Evolutionary conservation across 106 monocot species (phyloP).

Genomic region (Agapanthus africanus): DNA sequence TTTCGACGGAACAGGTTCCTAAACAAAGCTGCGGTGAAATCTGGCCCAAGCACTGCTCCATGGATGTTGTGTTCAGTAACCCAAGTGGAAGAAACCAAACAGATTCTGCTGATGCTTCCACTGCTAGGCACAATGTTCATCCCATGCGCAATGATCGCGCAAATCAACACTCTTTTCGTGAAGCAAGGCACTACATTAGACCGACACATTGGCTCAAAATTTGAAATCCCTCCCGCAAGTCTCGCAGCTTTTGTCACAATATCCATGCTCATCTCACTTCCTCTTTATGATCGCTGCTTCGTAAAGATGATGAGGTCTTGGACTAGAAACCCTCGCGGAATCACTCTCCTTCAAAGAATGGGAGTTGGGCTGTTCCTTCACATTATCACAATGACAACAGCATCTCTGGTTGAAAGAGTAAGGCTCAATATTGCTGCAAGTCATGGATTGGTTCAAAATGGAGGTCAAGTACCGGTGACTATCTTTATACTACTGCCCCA

Average conservation of each 20-base stretch:
- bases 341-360: conserved; percentile 18
- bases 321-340: conserved; percentile 18
- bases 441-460: conserved; percentile 6
- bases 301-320: conserved; percentile 11
- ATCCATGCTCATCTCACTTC: conserved; percentile 15
- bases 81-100: conserved; percentile 39
- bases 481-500: conserved; percentile 19
- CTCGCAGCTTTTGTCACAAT: conserved; percentile 11
- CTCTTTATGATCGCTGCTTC: conserved; percentile 14
- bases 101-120: conserved; percentile 22
- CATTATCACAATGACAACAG: conserved; percentile 1
- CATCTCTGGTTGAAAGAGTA: conserved; percentile 13
- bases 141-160: conserved; percentile 18
- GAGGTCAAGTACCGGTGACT: conserved; percentile 11
- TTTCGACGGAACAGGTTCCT: conserved; percentile 16
- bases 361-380: conserved; percentile 13
- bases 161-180: conserved; percentile 23
- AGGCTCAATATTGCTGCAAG: conserved; percentile 9
- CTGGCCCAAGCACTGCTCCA: conserved; percentile 2
- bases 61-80: conserved; percentile 34
- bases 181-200: conserved; percentile 24
- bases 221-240: conserved; percentile 22
- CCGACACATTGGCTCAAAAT: conserved; percentile 14
- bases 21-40: conserved; percentile 25
- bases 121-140: conserved; percentile 13